phyloP scores from a whole-genome alignment of 108 stramenopile species.

The Poteriospumella lacustris region DNA sequence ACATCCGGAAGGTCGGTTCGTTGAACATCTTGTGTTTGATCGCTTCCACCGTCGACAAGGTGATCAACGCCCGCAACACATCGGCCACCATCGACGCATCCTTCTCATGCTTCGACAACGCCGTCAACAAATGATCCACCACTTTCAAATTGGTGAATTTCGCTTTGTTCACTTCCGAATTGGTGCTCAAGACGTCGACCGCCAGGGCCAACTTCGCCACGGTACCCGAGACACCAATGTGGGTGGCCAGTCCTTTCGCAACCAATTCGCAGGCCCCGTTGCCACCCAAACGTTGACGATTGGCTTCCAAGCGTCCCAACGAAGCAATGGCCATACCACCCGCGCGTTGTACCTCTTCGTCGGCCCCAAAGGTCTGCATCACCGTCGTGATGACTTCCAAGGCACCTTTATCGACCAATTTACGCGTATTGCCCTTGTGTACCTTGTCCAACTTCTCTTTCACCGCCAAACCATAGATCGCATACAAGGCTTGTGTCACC shows the following conservation, averaged over 20 bases:
- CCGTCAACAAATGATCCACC: not conserved
- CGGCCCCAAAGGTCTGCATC: not conserved
- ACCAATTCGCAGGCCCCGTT: not conserved
- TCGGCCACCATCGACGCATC: not conserved
- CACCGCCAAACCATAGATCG: not conserved
- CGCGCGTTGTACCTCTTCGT: not conserved
- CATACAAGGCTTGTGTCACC: not conserved
- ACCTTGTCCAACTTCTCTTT: not conserved
- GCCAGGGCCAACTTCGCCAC: not conserved
- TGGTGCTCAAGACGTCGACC: not conserved
- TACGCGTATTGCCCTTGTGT: slow-evolving; percentile 11
- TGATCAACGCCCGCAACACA: not conserved
- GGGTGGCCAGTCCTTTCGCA: not conserved
- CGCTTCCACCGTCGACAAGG: not conserved
- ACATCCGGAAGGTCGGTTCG: not conserved
- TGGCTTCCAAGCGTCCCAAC: not conserved
- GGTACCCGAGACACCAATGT: not conserved
- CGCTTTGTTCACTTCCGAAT: not conserved
- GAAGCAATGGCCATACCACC: not conserved
- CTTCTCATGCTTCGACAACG: not conserved
- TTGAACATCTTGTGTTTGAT: not conserved
- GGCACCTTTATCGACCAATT: slow-evolving; percentile 18
- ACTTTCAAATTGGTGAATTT: not conserved
- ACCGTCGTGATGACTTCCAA: not conserved
- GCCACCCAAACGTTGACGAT: too few species aligned